Percentiles rank a stretch among this genome's conserved stretches.
phyloP scores from a whole-genome alignment of 2,329 filamentous ascomycete species.

The Amylocarpus encephaloides region DNA sequence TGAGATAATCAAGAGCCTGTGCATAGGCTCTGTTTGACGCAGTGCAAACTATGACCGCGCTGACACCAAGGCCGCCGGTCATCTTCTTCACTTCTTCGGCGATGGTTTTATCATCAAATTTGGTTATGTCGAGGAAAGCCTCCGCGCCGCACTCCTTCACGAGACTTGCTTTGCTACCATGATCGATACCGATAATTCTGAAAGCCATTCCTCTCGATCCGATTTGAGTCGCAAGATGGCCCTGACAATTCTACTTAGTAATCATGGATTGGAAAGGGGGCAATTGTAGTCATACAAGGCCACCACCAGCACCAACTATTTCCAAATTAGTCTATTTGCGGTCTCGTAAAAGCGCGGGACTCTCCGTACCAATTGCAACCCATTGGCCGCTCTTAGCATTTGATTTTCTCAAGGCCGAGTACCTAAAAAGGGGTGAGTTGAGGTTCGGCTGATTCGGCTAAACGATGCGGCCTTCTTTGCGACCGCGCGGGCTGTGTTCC shows the following conservation, averaged over 20 bases:
- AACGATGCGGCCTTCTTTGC: slow-evolving; percentile 22
- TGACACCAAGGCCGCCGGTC: slow-evolving; percentile 44
- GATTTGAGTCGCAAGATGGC: slow-evolving; percentile 57
- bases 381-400: slow-evolving; percentile 40
- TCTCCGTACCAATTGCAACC: slow-evolving; percentile 27
- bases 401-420: slow-evolving; percentile 56
- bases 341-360: slow-evolving; percentile 8
- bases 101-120: slow-evolving; percentile 40
- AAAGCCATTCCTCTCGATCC: slow-evolving; percentile 54
- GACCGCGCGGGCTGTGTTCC: slow-evolving; percentile 11
- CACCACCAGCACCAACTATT: slow-evolving; percentile 50
- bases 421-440: slow-evolving; percentile 31
- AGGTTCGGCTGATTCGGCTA: slow-evolving; percentile 25
- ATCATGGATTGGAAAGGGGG: slow-evolving; percentile 9
- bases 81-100: slow-evolving; percentile 41
- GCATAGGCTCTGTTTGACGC: slow-evolving; percentile 44
- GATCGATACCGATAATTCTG: slow-evolving; percentile 60
- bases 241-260: slow-evolving; percentile 28
- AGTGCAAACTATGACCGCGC: slow-evolving; percentile 51
- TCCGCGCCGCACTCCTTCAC: slow-evolving; percentile 43
- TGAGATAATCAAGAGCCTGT: slow-evolving; percentile 41
- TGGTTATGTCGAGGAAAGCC: slow-evolving; percentile 45
- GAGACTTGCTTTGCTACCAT: slow-evolving; percentile 51
- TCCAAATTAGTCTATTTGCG: slow-evolving; percentile 14
- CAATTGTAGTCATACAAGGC: slow-evolving; percentile 35